These are phyloP conservation scores for Schizochytrium sp. DNA, from an alignment of 108 stramenopile genomes.

Conservation along the genomic window DNA sequence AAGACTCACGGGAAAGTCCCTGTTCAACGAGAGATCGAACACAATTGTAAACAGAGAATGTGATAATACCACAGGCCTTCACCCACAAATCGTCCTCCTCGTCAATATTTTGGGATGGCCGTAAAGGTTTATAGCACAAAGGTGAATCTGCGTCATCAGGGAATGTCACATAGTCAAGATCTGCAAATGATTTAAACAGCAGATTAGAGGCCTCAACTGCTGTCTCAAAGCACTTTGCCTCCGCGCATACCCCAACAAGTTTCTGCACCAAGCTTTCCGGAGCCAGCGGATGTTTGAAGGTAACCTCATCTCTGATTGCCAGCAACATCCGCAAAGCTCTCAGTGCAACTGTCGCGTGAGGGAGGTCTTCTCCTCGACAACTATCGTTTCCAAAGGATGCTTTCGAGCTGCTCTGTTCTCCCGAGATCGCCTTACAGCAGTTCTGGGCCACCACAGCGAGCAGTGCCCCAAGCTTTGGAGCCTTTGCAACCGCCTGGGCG, in stretches of 20 bases:
- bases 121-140: not conserved
- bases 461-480: not conserved
- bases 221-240: constrained; percentile 18
- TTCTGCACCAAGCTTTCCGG: not conserved
- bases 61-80: not conserved
- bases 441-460: not conserved
- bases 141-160: not conserved
- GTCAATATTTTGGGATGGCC: not conserved
- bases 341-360: not conserved
- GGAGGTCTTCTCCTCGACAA: not conserved
- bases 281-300: constrained; percentile 19
- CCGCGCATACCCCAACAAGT: constrained; percentile 7
- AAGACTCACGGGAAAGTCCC: not conserved
- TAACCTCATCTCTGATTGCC: not conserved
- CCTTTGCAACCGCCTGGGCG: not conserved
- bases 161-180: not conserved
- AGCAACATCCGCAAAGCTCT: not conserved
- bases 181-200: not conserved
- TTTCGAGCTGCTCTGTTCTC: not conserved
- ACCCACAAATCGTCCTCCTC: not conserved
- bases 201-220: not conserved
- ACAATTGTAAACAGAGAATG: constrained; percentile 26
- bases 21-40: not conserved
- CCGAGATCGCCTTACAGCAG: constrained; percentile 1
- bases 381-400: too few relatives aligned